Conservation (phyloP, 1,284 basidiomycete genomes). For the Apiotrichum montevideense region DNA sequence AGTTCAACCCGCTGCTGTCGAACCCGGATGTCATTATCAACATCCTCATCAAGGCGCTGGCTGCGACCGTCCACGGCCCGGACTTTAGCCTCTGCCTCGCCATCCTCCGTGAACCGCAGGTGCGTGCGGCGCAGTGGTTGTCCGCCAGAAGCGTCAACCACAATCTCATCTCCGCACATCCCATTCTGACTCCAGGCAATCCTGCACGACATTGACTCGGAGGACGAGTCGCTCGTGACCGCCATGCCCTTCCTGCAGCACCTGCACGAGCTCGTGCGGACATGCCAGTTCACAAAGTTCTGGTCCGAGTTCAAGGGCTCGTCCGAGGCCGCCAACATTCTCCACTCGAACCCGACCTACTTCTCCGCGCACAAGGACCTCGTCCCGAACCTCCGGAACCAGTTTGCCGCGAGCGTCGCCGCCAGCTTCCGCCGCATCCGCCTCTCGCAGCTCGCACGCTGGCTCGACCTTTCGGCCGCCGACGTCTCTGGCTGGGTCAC, state of each 20-base stretch:
- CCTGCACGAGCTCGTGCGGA: constrained; percentile 70
- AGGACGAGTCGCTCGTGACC: constrained; percentile 67
- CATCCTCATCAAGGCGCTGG: constrained; percentile 87
- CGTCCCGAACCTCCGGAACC: constrained; percentile 26
- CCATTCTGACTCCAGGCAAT: constrained; percentile 26
- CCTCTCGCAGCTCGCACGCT: constrained; percentile 31
- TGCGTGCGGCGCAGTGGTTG: constrained; percentile 16
- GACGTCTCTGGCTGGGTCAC: constrained; percentile 61
- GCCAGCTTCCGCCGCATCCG: constrained; percentile 33
- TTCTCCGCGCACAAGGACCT: constrained; percentile 38
- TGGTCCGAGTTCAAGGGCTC: constrained; percentile 68
- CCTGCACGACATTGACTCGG: constrained; percentile 52
- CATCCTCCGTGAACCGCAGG: constrained; percentile 50
- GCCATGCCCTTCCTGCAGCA: constrained; percentile 69
- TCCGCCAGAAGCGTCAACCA: too few species aligned
- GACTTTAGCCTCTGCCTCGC: constrained; percentile 93
- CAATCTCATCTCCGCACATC: neutral
- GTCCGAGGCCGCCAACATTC: constrained; percentile 34
- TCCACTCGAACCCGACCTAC: constrained; percentile 34
- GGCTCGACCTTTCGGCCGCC: constrained; percentile 49
- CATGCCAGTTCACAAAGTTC: constrained; percentile 85
- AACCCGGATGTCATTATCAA: constrained; percentile 89
- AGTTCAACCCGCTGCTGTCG: constrained; percentile 90
- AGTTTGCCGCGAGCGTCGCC: constrained; percentile 41
- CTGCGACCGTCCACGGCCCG: constrained; percentile 62